Conservation (phyloP, 805 yeast genomes). For the Suhomyces kilbournensis region DNA sequence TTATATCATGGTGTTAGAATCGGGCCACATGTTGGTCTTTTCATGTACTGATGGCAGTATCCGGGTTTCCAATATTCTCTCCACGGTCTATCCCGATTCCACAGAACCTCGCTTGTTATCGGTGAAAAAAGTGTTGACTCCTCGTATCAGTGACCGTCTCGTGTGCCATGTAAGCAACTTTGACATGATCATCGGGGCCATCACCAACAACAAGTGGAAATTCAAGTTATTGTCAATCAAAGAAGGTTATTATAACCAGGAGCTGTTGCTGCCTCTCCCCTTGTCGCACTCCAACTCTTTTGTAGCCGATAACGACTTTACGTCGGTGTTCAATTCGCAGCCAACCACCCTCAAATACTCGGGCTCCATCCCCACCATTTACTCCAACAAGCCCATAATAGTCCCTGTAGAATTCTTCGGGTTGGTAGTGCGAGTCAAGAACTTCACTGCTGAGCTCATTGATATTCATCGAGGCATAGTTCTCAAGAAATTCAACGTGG, state of each 20-base stretch:
- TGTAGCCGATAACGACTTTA: constrained; percentile 14
- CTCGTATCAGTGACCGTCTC: constrained; percentile 71
- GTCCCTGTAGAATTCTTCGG: constrained; percentile 69
- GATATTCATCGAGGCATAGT: constrained; percentile 79
- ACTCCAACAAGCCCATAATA: constrained; percentile 36
- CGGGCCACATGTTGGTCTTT: constrained; percentile 49
- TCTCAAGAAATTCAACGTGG: constrained; percentile 58
- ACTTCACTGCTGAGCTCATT: constrained; percentile 57
- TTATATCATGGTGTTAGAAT: constrained; percentile 49
- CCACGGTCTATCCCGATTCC: constrained; percentile 15
- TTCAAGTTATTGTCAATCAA: constrained; percentile 49
- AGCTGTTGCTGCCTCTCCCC: constrained; percentile 10
- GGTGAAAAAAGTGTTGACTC: constrained; percentile 59
- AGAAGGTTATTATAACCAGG: constrained; percentile 44
- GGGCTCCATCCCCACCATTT: not conserved
- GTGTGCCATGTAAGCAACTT: constrained; percentile 52
- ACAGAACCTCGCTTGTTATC: constrained; percentile 33
- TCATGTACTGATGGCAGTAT: constrained; percentile 49
- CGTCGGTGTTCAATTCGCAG: constrained; percentile 4
- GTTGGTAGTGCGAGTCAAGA: constrained; percentile 61
- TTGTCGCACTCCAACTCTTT: constrained; percentile 7
- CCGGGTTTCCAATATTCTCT: constrained; percentile 25
- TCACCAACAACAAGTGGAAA: constrained; percentile 65
- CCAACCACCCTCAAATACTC: not conserved
- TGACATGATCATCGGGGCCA: constrained; percentile 58